Percentiles rank a stretch among this genome's conserved stretches.
These are phyloP conservation scores for Colletotrichum noveboracense DNA, from an alignment of 2,329 filamentous ascomycete species.

Conservation along the genomic window DNA sequence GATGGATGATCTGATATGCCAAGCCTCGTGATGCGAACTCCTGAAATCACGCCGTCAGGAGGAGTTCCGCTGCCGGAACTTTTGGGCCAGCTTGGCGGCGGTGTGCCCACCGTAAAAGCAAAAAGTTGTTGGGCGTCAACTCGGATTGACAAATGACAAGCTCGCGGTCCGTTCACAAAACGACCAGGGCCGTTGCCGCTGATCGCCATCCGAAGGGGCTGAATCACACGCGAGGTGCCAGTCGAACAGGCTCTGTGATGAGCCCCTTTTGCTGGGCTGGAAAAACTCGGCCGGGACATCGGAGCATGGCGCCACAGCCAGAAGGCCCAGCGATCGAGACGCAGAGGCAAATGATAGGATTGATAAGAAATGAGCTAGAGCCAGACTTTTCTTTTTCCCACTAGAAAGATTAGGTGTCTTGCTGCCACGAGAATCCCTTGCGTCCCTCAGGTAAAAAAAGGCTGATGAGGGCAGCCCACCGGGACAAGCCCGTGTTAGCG, in stretches of 20 bases:
- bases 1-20: neutral
- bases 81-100: constrained; percentile 1
- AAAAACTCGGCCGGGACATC: neutral
- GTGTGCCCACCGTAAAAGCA: neutral
- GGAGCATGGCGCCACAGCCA: neutral
- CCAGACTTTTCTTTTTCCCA: neutral
- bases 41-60: neutral
- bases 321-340: neutral
- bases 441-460: neutral
- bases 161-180: neutral
- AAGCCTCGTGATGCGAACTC: neutral
- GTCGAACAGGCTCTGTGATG: neutral
- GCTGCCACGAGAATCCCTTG: neutral
- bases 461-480: neutral
- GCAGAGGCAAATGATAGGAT: neutral
- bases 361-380: neutral
- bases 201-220: constrained; percentile 2
- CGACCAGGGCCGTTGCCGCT: constrained; percentile 1
- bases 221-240: neutral
- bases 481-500: neutral
- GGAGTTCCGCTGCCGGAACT: constrained; percentile 14
- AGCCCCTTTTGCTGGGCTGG: neutral
- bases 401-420: neutral
- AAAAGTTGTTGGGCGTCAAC: neutral
- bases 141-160: constrained; percentile 13